Evolutionary conservation across 2,329 filamentous ascomycete species (phyloP).

Genomic region (Colletotrichum chrysophilum): DNA sequence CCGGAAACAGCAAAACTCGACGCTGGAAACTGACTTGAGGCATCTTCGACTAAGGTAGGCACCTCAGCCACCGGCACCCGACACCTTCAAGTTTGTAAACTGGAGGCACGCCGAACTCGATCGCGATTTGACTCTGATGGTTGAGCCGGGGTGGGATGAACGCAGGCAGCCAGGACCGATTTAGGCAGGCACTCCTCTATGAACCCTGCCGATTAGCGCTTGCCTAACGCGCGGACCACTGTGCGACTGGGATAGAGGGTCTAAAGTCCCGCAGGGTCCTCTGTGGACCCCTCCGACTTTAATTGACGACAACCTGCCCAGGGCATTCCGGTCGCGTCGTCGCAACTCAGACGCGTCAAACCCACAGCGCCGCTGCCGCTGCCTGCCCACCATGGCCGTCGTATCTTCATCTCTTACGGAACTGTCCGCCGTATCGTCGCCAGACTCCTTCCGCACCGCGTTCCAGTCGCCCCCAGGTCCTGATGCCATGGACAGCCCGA

Average conservation of each 20-base stretch:
- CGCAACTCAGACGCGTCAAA: constrained; percentile 9
- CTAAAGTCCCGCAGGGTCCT: not conserved
- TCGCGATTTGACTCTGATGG: not conserved
- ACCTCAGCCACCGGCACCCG: not conserved
- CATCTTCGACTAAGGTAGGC: not conserved
- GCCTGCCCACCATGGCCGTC: not conserved
- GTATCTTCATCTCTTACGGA: not conserved
- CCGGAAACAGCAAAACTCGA: not conserved
- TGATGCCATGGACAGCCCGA: not conserved
- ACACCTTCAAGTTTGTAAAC: not conserved
- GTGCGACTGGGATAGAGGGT: not conserved
- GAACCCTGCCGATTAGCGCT: not conserved
- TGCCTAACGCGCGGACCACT: not conserved
- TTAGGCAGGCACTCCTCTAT: not conserved
- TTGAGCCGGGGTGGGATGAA: not conserved
- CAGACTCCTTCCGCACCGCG: constrained; percentile 11
- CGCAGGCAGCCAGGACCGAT: not conserved
- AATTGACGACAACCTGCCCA: not conserved
- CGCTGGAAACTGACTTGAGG: not conserved
- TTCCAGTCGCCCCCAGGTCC: not conserved
- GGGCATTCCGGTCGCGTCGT: constrained; percentile 8
- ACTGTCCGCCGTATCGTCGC: constrained; percentile 2
- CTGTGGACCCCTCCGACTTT: not conserved
- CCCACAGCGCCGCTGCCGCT: not conserved
- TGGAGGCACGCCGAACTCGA: not conserved